phyloP scores from a whole-genome alignment of 1,139 yeast genomes.

The Pichia cactophila region DNA sequence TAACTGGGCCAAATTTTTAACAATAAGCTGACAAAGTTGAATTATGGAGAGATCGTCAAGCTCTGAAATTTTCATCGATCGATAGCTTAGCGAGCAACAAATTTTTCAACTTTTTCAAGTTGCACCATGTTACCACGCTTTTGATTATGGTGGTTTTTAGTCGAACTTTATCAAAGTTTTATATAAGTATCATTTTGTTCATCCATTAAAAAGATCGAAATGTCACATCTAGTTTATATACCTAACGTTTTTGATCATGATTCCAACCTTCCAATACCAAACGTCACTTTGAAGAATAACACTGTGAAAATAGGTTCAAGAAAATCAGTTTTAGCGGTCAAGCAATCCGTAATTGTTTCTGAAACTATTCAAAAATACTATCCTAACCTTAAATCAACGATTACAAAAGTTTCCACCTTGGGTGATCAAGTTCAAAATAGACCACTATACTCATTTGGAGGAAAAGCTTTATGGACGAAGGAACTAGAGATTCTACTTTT shows the following conservation, averaged over 20 bases:
- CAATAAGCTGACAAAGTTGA: too few species aligned
- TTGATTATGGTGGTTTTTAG: too few species aligned
- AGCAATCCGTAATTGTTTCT: slow-evolving; percentile 74
- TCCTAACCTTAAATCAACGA: slow-evolving; percentile 59
- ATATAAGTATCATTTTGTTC: too few species aligned
- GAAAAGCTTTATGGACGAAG: slow-evolving; percentile 93
- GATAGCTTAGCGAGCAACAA: too few species aligned
- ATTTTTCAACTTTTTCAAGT: too few species aligned
- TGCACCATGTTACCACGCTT: too few species aligned
- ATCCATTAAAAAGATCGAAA: neutral
- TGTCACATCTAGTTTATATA: slow-evolving; percentile 13
- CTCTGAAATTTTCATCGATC: too few species aligned
- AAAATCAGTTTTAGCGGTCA: slow-evolving; percentile 77
- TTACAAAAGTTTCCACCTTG: slow-evolving; percentile 73
- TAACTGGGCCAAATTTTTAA: too few species aligned
- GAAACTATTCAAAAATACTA: slow-evolving; percentile 48
- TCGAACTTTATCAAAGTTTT: too few species aligned
- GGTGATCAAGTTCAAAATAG: slow-evolving; percentile 84
- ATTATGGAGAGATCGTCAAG: too few species aligned
- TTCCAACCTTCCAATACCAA: slow-evolving; percentile 5
- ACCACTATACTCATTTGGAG: slow-evolving; percentile 92
- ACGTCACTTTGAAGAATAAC: slow-evolving; percentile 6
- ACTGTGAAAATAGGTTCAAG: slow-evolving; percentile 69
- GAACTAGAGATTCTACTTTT: slow-evolving; percentile 76
- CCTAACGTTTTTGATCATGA: slow-evolving; percentile 13